Base-by-base conservation (phyloP, 2,329 filamentous ascomycete genomes). In the Xylaria sp. region DNA sequence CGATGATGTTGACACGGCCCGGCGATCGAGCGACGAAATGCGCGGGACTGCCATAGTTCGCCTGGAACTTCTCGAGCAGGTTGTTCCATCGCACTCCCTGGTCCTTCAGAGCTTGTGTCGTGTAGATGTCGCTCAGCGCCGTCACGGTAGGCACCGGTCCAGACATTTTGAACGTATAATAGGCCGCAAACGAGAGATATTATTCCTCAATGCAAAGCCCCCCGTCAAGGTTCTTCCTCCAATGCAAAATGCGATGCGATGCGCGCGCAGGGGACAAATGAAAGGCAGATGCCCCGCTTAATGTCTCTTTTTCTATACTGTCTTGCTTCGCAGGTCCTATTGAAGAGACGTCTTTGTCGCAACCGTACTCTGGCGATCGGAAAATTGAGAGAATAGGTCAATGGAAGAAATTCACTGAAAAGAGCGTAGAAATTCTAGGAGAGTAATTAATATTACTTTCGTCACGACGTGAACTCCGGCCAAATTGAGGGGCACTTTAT, bases 1-100 rank as follows among this genome's bases (percentile, higher is more conserved):
- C 96, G 79, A 99, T 98, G 78, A 99, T 96, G 84, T 98, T 98
- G 74, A 99, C 96, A 74, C 96, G 89, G 69, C 96, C 96, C 0
- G 96, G 96, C 65, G 94, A 97, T 72, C 96, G 91, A 10, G 95
- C 89, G 23, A 98, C 89, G 77, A 97, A 98, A 68, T 92, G 87
- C 48, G 94, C 90, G 18, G 86, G 83, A 61, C 89, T 86, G 74
- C 89, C 90, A 81, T 95, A 97, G 51, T 83, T 84, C 67, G 87
- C 82, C 73, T 90, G 84, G 82, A 98, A 98, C 73, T 87, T 86
- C 61, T 87, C 83, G 51, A 95, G 83, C 52, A 98, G 86, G 52
- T 83, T 85, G 75, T 91, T 88, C 92, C 95, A 98, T 81, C 96
- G 87, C 74, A 87, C 84, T 54, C 85, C 87, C 80, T 97, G 92